Conservation (phyloP, 2,329 filamentous ascomycete species). For the Curvularia sp. region DNA sequence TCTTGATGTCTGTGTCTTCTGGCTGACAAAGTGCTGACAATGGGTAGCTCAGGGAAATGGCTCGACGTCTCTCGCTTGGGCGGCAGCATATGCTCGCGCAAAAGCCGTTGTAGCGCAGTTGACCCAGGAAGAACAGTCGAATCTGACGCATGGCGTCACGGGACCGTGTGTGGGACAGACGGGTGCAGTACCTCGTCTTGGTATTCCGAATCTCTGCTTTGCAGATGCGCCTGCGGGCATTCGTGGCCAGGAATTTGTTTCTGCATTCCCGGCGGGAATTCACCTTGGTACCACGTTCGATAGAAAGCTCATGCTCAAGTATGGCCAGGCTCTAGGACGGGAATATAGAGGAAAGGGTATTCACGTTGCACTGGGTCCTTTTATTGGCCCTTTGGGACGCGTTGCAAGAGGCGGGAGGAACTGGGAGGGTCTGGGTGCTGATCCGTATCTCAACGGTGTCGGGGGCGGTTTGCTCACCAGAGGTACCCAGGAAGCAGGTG, state of each 20-base stretch:
- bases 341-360: slow-evolving; percentile 76
- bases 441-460: slow-evolving; percentile 68
- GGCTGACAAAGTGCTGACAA: slow-evolving; percentile 8
- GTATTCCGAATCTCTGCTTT: slow-evolving; percentile 50
- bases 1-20: background rate
- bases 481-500: slow-evolving; percentile 63
- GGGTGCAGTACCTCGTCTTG: slow-evolving; percentile 46
- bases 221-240: slow-evolving; percentile 49
- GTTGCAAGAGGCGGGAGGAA: slow-evolving; percentile 74
- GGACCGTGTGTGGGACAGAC: slow-evolving; percentile 47
- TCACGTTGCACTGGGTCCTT: slow-evolving; percentile 72
- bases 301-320: slow-evolving; percentile 71
- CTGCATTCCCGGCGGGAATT: slow-evolving; percentile 41
- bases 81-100: slow-evolving; percentile 46
- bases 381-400: slow-evolving; percentile 72
- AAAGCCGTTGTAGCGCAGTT: slow-evolving; percentile 50
- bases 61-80: slow-evolving; percentile 34
- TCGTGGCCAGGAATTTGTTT: slow-evolving; percentile 41
- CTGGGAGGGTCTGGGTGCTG: slow-evolving; percentile 75
- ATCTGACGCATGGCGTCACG: slow-evolving; percentile 47
- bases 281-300: slow-evolving; percentile 71
- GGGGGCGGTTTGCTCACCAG: slow-evolving; percentile 57
- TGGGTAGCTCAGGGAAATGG: slow-evolving; percentile 33
- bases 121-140: slow-evolving; percentile 54
- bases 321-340: slow-evolving; percentile 71